Percentiles rank a stretch among this genome's conserved stretches.
Conservation (phyloP, 768 basidiomycete genomes). For the Amanita thiersii region DNA sequence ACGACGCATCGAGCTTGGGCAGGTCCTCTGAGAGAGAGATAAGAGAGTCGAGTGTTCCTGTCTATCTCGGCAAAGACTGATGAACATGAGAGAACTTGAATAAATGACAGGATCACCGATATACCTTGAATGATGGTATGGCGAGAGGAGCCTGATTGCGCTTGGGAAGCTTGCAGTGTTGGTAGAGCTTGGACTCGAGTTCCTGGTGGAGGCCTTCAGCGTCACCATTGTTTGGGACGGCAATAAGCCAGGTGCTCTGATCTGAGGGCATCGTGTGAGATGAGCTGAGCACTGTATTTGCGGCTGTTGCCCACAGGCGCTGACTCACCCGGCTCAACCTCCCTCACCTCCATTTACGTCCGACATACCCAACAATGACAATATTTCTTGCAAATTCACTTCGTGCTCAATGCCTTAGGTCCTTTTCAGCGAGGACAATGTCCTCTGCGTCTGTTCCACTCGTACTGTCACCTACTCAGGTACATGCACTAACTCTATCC, state of each 20-base stretch:
- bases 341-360: not conserved
- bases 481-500: slow-evolving; percentile 27
- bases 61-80: slow-evolving; percentile 36
- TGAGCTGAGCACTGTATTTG: slow-evolving; percentile 1
- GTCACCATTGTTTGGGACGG: slow-evolving; percentile 83
- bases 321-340: slow-evolving; percentile 2
- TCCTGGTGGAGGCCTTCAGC: slow-evolving; percentile 68
- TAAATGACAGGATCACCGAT: slow-evolving; percentile 10
- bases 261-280: slow-evolving; percentile 76
- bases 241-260: slow-evolving; percentile 89
- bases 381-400: not conserved
- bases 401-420: not conserved
- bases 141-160: slow-evolving; percentile 54
- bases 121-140: slow-evolving; percentile 88
- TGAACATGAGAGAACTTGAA: slow-evolving; percentile 10
- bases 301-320: slow-evolving; percentile 3
- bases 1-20: slow-evolving; percentile 84
- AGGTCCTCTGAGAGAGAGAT: slow-evolving; percentile 87
- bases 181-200: slow-evolving; percentile 50
- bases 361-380: not conserved
- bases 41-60: slow-evolving; percentile 88
- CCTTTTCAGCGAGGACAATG: not conserved
- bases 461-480: slow-evolving; percentile 42
- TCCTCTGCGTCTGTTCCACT: slow-evolving; percentile 28
- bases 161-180: slow-evolving; percentile 42